phyloP scores from a whole-genome alignment of 2,329 filamentous ascomycete species.

The Fusarium hainanense region DNA sequence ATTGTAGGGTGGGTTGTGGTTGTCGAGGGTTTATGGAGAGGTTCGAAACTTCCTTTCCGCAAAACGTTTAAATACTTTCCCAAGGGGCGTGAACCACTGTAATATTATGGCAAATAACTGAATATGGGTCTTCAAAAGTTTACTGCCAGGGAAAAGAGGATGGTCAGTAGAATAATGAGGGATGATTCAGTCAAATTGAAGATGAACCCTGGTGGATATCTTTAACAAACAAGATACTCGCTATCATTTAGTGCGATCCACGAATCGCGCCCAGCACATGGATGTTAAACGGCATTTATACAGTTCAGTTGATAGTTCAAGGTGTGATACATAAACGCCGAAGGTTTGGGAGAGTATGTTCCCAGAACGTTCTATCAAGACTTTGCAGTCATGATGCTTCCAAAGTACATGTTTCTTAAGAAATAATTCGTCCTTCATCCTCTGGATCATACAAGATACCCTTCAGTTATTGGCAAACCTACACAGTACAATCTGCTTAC shows the following conservation, averaged over 20 bases:
- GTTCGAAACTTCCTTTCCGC: background rate
- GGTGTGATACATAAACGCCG: background rate
- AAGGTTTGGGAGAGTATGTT: fast-evolving
- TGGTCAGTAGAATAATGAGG: fast-evolving
- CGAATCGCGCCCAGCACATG: fast-evolving
- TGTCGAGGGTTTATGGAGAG: background rate
- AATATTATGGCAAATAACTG: fast-evolving
- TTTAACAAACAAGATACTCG: background rate
- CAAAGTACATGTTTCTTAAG: fast-evolving
- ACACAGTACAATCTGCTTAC: fast-evolving
- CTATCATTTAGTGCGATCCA: background rate
- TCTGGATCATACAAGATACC: fast-evolving
- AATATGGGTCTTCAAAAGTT: background rate
- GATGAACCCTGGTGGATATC: background rate
- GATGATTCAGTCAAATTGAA: fast-evolving
- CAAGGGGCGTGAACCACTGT: background rate
- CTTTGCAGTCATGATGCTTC: background rate
- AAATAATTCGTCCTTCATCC: too few species aligned
- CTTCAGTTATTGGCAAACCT: fast-evolving
- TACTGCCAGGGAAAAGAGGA: fast-evolving
- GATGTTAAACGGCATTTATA: fast-evolving
- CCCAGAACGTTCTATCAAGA: fast-evolving
- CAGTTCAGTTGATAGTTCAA: background rate
- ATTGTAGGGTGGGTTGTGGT: background rate
- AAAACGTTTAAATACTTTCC: background rate